Conservation (phyloP, 208 protist genomes). For the Trypanosoma brucei region DNA sequence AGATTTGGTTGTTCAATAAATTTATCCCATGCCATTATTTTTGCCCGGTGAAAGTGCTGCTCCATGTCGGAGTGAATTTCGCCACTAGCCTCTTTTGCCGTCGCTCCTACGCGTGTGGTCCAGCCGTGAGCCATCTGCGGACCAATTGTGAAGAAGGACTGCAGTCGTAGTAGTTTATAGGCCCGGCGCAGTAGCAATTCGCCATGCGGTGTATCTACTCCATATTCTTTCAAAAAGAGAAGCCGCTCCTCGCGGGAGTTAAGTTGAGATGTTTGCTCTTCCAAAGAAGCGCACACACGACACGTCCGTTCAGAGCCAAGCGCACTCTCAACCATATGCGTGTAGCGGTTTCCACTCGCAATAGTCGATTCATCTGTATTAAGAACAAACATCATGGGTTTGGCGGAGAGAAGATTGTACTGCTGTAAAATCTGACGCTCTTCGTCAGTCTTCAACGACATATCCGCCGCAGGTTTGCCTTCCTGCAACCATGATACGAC, state of each 20-base stretch:
- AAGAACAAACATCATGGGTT: slow-evolving; percentile 85
- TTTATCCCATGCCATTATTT: slow-evolving; percentile 59
- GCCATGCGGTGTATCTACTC: slow-evolving; percentile 54
- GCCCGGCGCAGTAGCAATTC: slow-evolving; percentile 64
- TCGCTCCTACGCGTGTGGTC: slow-evolving; percentile 43
- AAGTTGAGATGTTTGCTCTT: slow-evolving; percentile 77
- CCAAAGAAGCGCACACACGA: slow-evolving; percentile 66
- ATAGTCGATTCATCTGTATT: slow-evolving; percentile 73
- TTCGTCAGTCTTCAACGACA: slow-evolving; percentile 20
- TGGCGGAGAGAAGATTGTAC: slow-evolving; percentile 70
- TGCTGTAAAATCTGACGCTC: slow-evolving; percentile 34
- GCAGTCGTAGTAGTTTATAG: slow-evolving; percentile 49
- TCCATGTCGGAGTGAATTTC: slow-evolving; percentile 87
- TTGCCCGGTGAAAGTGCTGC: slow-evolving; percentile 63
- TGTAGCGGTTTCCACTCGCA: slow-evolving; percentile 51
- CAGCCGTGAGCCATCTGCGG: slow-evolving; percentile 81
- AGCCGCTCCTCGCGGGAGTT: slow-evolving; percentile 60
- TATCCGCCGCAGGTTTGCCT: slow-evolving; percentile 31
- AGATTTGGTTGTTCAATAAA: slow-evolving; percentile 56
- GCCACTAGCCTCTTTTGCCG: slow-evolving; percentile 57
- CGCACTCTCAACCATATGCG: slow-evolving; percentile 41
- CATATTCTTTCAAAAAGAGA: slow-evolving; percentile 76
- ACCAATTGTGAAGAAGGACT: slow-evolving; percentile 88
- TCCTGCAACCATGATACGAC: slow-evolving; percentile 54
- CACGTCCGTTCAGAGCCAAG: slow-evolving; percentile 55